phyloP scores from a whole-genome alignment of 2,329 filamentous ascomycete genomes.

The Colletotrichum orbiculare region DNA sequence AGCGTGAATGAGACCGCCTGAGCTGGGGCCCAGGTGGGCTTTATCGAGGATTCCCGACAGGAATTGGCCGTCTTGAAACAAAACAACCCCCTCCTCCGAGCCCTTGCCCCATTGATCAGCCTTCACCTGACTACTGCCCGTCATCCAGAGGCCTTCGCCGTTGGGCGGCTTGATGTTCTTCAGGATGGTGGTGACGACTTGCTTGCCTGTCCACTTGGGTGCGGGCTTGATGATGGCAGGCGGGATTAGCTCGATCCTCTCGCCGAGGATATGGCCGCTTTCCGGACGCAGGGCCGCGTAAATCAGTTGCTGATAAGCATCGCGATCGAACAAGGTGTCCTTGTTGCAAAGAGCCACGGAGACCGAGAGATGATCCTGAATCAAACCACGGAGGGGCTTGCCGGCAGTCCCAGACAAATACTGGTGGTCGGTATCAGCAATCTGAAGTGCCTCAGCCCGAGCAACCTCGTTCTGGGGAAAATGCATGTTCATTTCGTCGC shows the following conservation, averaged over 20 bases:
- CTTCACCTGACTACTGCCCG: constrained; percentile 81
- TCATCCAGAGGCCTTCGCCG: constrained; percentile 82
- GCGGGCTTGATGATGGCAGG: constrained; percentile 86
- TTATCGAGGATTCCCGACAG: constrained; percentile 95
- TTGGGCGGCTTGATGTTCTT: constrained; percentile 88
- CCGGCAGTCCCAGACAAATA: constrained; percentile 95
- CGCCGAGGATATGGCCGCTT: constrained; percentile 85
- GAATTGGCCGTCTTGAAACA: constrained; percentile 88
- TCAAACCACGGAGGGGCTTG: constrained; percentile 92
- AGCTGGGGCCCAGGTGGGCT: constrained; percentile 88
- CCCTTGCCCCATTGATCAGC: constrained; percentile 81
- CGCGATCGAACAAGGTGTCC: constrained; percentile 89
- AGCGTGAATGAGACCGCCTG: constrained; percentile 89
- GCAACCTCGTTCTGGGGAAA: constrained; percentile 98
- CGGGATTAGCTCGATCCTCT: constrained; percentile 82
- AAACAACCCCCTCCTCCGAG: constrained; percentile 83
- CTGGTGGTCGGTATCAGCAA: constrained; percentile 97
- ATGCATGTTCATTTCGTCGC: constrained; percentile 99
- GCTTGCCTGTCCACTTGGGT: constrained; percentile 93
- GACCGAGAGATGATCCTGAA: constrained; percentile 98
- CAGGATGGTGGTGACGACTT: constrained; percentile 90
- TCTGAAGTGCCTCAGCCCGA: constrained; percentile 88
- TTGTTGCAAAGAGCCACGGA: constrained; percentile 90
- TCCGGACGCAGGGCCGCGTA: constrained; percentile 92
- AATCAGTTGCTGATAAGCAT: constrained; percentile 92